phyloP scores from a whole-genome alignment of 352 stramenopile genomes.

The Phytophthora pluvialis region DNA sequence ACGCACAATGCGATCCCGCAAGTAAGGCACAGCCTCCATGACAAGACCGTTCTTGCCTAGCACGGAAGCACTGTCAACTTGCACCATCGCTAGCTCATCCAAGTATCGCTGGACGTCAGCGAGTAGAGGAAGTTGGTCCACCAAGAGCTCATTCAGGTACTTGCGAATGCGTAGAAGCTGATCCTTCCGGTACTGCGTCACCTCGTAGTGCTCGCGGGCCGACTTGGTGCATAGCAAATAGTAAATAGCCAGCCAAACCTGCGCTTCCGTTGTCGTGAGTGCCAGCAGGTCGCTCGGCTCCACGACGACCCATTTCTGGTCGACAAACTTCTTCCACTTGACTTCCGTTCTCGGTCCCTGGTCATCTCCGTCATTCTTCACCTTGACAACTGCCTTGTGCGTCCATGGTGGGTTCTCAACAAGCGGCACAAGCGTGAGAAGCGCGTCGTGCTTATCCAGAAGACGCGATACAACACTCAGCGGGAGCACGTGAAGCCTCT shows the following conservation, averaged over 20 bases:
- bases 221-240: constrained; percentile 93
- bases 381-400: constrained; percentile 55
- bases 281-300: constrained; percentile 88
- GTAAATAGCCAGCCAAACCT: constrained; percentile 96
- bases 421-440: constrained; percentile 91
- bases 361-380: constrained; percentile 14
- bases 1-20: constrained; percentile 61
- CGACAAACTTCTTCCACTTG: constrained; percentile 93
- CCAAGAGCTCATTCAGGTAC: constrained; percentile 94
- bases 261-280: constrained; percentile 93
- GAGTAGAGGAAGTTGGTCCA: constrained; percentile 97
- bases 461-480: constrained; percentile 91
- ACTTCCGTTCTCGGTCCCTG: constrained; percentile 34
- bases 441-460: constrained; percentile 96
- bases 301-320: constrained; percentile 93
- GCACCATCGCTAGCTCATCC: constrained; percentile 95
- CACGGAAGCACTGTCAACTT: constrained; percentile 53
- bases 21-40: constrained; percentile 81
- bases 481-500: constrained; percentile 89
- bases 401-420: constrained; percentile 98
- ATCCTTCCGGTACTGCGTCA: constrained; percentile 95
- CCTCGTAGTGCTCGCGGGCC: constrained; percentile 93
- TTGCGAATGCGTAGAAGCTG: constrained; percentile 93
- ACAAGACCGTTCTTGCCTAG: constrained; percentile 60
- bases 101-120: constrained; percentile 94